Evolutionary conservation across 768 basidiomycete species (phyloP).

Genomic region (Phylloporus sp.): DNA sequence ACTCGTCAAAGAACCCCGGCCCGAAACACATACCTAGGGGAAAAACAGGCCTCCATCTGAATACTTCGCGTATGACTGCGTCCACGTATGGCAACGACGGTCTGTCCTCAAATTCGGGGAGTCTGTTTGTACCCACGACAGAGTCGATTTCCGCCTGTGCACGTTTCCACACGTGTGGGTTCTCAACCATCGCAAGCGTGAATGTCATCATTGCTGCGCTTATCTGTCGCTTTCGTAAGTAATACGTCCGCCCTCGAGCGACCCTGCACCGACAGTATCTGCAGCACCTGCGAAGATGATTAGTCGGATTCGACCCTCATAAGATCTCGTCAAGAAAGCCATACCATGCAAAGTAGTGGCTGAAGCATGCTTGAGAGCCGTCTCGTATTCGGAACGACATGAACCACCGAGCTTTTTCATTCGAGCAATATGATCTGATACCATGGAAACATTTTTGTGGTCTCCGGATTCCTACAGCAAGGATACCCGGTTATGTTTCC

Average conservation of each 20-base stretch:
- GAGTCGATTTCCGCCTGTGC: constrained; percentile 12
- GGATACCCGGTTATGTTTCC: too few relatives aligned
- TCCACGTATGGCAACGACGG: constrained; percentile 8
- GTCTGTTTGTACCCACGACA: constrained; percentile 4
- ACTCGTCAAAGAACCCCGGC: neutral
- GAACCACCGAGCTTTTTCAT: constrained; percentile 8
- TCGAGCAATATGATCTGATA: constrained; percentile 10
- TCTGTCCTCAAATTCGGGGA: constrained; percentile 8
- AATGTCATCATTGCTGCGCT: neutral
- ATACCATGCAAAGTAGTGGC: constrained; percentile 15
- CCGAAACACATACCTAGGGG: constrained; percentile 4
- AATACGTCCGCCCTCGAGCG: neutral
- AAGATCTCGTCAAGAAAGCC: too few relatives aligned
- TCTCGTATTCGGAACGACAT: constrained; percentile 8
- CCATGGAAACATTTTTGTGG: constrained; percentile 6
- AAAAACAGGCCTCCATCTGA: constrained; percentile 8
- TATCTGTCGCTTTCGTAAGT: constrained; percentile 2
- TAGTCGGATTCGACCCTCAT: neutral
- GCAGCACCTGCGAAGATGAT: constrained; percentile 6
- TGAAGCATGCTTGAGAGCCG: constrained; percentile 13
- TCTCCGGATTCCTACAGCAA: constrained; percentile 6
- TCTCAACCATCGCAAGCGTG: constrained; percentile 14
- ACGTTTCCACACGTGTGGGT: constrained; percentile 5
- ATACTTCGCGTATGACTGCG: constrained; percentile 8
- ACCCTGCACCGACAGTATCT: constrained; percentile 9